Percentiles rank a stretch among this genome's conserved stretches.
phyloP scores from a whole-genome alignment of 78 protist genomes.

The Dictyostelium discoideum region DNA sequence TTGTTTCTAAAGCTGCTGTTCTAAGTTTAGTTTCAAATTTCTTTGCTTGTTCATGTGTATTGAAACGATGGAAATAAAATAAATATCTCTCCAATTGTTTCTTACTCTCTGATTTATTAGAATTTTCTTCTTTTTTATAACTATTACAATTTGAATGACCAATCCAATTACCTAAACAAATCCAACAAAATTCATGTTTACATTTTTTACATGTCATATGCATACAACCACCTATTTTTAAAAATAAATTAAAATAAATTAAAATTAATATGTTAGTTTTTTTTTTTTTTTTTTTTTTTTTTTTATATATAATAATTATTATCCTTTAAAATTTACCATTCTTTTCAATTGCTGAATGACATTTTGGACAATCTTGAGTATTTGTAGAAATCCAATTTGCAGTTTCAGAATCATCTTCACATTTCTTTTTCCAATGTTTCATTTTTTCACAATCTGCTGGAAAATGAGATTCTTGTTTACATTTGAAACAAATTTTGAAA shows the following conservation, averaged over 20 bases:
- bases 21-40: conserved; percentile 60
- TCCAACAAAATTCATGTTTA: conserved; percentile 70
- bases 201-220: conserved; percentile 44
- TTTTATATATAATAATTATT: too few species aligned
- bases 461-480: conserved; percentile 77
- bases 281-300: neutral
- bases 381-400: conserved; percentile 74
- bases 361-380: conserved; percentile 85
- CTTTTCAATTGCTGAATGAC: conserved; percentile 80
- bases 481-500: conserved; percentile 75
- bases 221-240: neutral
- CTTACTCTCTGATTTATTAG: conserved; percentile 39
- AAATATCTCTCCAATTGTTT: conserved; percentile 64
- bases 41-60: conserved; percentile 69
- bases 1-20: conserved; percentile 23
- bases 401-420: conserved; percentile 80
- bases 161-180: conserved; percentile 62
- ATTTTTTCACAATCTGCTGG: conserved; percentile 76
- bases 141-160: conserved; percentile 44
- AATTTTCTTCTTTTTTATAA: conserved; percentile 37
- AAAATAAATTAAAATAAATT: neutral
- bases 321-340: conserved; percentile 5
- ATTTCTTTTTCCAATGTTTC: conserved; percentile 72
- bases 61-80: conserved; percentile 67
- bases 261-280: too few species aligned